Evolutionary conservation across 1,284 basidiomycete species (phyloP).

Genomic region (Lentinula novae-zelandiae): DNA sequence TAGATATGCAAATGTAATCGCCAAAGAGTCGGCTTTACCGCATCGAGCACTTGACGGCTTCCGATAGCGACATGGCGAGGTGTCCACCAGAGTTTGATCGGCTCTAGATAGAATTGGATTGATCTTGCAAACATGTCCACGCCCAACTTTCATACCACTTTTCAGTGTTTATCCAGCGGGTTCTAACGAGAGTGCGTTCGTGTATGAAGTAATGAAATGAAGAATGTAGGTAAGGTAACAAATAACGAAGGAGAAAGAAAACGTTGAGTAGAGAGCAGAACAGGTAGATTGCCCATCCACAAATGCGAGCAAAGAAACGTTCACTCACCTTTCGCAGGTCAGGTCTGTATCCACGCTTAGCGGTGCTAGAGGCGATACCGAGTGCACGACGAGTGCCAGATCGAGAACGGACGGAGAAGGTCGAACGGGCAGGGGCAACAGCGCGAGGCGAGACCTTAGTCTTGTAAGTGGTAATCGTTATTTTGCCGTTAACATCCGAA

Average conservation of each 20-base stretch:
- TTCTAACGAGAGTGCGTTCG: slow-evolving; percentile 69
- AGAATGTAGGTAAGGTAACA: slow-evolving; percentile 1
- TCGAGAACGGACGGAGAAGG: slow-evolving; percentile 60
- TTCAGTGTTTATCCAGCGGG: slow-evolving; percentile 63
- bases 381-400: slow-evolving; percentile 74
- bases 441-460: slow-evolving; percentile 54
- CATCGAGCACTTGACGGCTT: slow-evolving; percentile 55
- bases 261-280: not conserved
- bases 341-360: slow-evolving; percentile 77
- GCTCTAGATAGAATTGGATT: slow-evolving; percentile 38
- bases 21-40: slow-evolving; percentile 69
- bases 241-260: slow-evolving; percentile 16
- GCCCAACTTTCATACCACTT: slow-evolving; percentile 71
- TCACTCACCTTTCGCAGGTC: slow-evolving; percentile 78
- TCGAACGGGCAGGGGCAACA: slow-evolving; percentile 46
- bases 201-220: not conserved
- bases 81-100: slow-evolving; percentile 62
- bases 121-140: slow-evolving; percentile 85
- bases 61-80: slow-evolving; percentile 73
- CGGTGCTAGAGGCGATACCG: slow-evolving; percentile 65
- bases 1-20: slow-evolving; percentile 42
- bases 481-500: slow-evolving; percentile 48
- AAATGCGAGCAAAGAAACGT: slow-evolving; percentile 15
- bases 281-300: too few species aligned
- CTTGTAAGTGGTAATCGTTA: slow-evolving; percentile 72